A percentile compares a stretch with the other conserved stretches of the same genome.
phyloP scores from a whole-genome alignment of 2,329 filamentous ascomycete species.

The Colletotrichum liriopes region DNA sequence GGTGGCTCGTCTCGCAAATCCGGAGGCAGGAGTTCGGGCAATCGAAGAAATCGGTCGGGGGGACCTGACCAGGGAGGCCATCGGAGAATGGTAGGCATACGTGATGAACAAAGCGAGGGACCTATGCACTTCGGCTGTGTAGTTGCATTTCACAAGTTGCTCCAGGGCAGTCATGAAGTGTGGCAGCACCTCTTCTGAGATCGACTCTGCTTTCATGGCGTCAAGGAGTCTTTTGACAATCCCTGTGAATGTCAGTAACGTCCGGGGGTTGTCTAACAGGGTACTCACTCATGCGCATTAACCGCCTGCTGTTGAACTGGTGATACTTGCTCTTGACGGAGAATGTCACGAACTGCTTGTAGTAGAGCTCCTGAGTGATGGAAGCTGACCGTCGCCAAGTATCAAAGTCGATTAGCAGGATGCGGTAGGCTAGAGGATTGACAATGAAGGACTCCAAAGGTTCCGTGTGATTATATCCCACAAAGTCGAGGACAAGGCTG shows the following conservation, averaged over 20 bases:
- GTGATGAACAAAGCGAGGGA: constrained; percentile 94
- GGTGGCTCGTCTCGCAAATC: constrained; percentile 55
- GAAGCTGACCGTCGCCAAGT: constrained; percentile 88
- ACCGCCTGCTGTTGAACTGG: constrained; percentile 89
- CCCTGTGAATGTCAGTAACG: constrained; percentile 64
- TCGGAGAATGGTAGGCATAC: constrained; percentile 82
- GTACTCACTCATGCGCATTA: constrained; percentile 88
- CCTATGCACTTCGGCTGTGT: constrained; percentile 87
- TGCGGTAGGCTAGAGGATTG: constrained; percentile 94
- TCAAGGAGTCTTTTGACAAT: constrained; percentile 93
- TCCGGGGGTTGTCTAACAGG: constrained; percentile 18
- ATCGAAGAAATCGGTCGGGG: constrained; percentile 61
- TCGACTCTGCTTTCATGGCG: constrained; percentile 87
- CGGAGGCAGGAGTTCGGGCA: constrained; percentile 59
- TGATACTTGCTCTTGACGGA: constrained; percentile 92
- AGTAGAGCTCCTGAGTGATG: constrained; percentile 89
- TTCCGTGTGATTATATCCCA: constrained; percentile 87
- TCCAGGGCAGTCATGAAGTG: constrained; percentile 86
- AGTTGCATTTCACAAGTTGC: constrained; percentile 83
- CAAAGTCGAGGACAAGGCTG: constrained; percentile 84
- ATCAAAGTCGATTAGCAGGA: constrained; percentile 92
- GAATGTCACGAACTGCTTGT: constrained; percentile 91
- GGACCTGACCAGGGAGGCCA: constrained; percentile 65
- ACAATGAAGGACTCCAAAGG: constrained; percentile 93
- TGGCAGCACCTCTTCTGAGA: constrained; percentile 79